phyloP scores from a whole-genome alignment of 208 protist genomes.

The Strigomonas galati region DNA sequence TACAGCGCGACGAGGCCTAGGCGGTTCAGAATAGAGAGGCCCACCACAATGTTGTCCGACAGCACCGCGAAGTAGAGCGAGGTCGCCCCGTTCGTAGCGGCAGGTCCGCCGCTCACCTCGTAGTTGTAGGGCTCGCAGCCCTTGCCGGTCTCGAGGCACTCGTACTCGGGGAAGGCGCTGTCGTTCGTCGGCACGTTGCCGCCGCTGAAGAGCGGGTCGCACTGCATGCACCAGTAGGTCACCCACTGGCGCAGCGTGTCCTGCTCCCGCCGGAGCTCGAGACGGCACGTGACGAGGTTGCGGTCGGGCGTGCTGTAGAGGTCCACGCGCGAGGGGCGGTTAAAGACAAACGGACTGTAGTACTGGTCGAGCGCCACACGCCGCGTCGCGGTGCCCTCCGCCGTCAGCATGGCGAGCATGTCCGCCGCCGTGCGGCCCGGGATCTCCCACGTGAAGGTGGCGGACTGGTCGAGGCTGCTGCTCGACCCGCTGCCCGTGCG shows the following conservation, averaged over 20 bases:
- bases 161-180: slow-evolving; percentile 35
- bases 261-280: slow-evolving; percentile 40
- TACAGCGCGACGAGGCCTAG: slow-evolving; percentile 79
- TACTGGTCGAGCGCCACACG: slow-evolving; percentile 21
- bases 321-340: slow-evolving; percentile 22
- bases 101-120: slow-evolving; percentile 25
- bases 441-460: slow-evolving; percentile 9
- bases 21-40: slow-evolving; percentile 51
- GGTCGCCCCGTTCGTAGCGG: slow-evolving; percentile 2
- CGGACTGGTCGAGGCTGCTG: slow-evolving; percentile 10
- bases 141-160: slow-evolving; percentile 35
- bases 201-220: slow-evolving; percentile 56
- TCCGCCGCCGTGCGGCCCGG: background rate
- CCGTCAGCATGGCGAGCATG: background rate
- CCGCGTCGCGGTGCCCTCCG: background rate
- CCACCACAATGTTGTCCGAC: slow-evolving; percentile 46
- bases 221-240: slow-evolving; percentile 70
- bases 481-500: background rate
- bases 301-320: slow-evolving; percentile 16
- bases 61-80: slow-evolving; percentile 58
- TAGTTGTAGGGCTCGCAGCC: slow-evolving; percentile 42
- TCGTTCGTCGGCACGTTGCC: slow-evolving; percentile 50
- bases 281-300: slow-evolving; percentile 48
- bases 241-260: slow-evolving; percentile 31
- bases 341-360: slow-evolving; percentile 67